Base-by-base conservation (phyloP, 1,284 basidiomycete genomes). In the Fomitopsis pinicola region DNA sequence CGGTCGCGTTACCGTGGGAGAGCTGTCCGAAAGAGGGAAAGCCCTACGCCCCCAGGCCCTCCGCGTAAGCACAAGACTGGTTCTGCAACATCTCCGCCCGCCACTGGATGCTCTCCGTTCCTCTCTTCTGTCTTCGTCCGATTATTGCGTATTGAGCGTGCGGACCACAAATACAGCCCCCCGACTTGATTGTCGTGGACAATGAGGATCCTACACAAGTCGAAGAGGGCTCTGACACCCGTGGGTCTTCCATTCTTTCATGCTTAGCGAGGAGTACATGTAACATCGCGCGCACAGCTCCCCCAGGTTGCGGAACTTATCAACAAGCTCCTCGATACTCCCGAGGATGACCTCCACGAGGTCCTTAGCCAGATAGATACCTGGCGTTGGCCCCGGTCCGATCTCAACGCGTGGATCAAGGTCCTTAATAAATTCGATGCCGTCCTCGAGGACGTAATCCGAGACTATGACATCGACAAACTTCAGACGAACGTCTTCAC, bases 301-400 rank as follows among this genome's bases (percentile, higher is more conserved):
- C 84, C 88, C 60, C 88, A 88, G 74, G 85, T 94, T 59, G 84
- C 82, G 66, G 86, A 89, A 70, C 83, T 94, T 67, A 90, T 94
- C 66, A 77, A 78, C 59, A 88, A 81, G 66, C 79, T 93, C n/a
- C 69, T 85, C 53, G 80, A 79, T 63, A 87, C 86, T 5, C 77
- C 84, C 6, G 85, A 84, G 61, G 84, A 91, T 57, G 83, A 90
- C 67, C 77, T 94, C 19, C 76, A 86, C 2, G 78, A 83, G 61
- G 81, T 86, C 61, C 80, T 95, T 53, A 76, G 81, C 48, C 75
- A 82, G 65, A 88, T 93, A 68, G 85, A 89, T 67, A 75, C 79
- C 17, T 99, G 97, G 97, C 89, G 86, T 75, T 99, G 94, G 91
- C 94, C 96, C 33, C 86, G 97, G 66, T 97, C 95, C 61, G 97